Conservation (phyloP, 352 stramenopile species). For the Pilasporangium apinafurcum region DNA sequence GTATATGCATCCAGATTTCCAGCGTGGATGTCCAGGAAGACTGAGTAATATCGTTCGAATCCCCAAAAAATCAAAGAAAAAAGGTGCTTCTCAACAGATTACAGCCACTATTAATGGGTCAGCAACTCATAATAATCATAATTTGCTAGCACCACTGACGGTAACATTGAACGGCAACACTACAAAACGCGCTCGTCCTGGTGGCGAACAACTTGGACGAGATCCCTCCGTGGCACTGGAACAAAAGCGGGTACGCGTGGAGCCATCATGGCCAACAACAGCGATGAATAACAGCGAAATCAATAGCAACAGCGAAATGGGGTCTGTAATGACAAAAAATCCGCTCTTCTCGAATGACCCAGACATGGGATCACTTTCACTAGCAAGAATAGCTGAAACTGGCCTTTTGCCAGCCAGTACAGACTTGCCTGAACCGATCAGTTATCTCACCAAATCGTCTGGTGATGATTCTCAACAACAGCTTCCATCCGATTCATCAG, state of each 20-base stretch:
- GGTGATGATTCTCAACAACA: not conserved
- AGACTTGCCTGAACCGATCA: conserved; percentile 59
- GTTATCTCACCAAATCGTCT: conserved; percentile 33
- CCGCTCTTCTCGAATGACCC: conserved; percentile 55
- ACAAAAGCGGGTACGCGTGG: conserved; percentile 10
- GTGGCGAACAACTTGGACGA: too few relatives aligned
- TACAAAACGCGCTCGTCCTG: conserved; percentile 14
- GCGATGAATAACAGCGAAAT: conserved; percentile 1
- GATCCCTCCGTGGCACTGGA: not conserved
- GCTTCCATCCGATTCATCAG: too few relatives aligned
- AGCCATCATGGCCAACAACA: not conserved
- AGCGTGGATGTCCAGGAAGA: conserved; percentile 32
- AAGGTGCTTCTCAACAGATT: not conserved
- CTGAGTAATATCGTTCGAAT: conserved; percentile 54
- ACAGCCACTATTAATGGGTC: not conserved
- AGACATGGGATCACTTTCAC: conserved; percentile 21
- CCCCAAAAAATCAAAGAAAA: conserved; percentile 8
- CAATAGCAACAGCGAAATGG: conserved; percentile 3
- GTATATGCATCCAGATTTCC: conserved; percentile 53
- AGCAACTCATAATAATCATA: conserved; percentile 5
- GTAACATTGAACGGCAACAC: conserved; percentile 31
- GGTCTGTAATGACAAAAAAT: conserved; percentile 13
- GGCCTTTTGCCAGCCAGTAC: conserved; percentile 42
- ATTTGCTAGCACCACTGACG: conserved; percentile 21
- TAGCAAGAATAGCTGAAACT: conserved; percentile 30